Percentiles rank a stretch among this genome's conserved stretches.
These are phyloP conservation scores for Ophiobolus disseminans DNA, from an alignment of 2,329 filamentous ascomycete genomes.

Conservation along the genomic window DNA sequence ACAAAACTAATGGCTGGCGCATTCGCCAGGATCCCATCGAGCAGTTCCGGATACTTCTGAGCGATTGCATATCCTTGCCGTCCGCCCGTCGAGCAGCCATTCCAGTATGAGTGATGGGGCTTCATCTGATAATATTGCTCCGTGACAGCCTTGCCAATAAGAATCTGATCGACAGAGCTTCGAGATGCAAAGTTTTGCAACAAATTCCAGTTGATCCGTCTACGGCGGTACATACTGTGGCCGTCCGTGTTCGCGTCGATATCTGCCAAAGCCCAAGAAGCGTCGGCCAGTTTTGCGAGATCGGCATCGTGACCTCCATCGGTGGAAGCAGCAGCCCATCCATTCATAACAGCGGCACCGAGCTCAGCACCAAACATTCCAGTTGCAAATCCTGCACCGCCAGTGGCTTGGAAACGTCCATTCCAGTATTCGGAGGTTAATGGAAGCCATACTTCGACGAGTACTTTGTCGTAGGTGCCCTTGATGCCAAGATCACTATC, in stretches of 20 bases:
- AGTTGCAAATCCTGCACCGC: constrained; percentile 39
- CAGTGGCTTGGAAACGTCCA: constrained; percentile 40
- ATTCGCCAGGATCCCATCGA: constrained; percentile 45
- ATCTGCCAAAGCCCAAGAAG: constrained; percentile 27
- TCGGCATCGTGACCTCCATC: constrained; percentile 39
- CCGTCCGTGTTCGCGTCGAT: not conserved
- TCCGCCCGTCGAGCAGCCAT: constrained; percentile 45
- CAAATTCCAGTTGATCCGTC: constrained; percentile 33
- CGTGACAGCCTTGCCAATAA: constrained; percentile 44
- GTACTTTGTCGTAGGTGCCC: constrained; percentile 23
- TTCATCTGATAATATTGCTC: constrained; percentile 43
- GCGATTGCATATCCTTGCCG: constrained; percentile 46
- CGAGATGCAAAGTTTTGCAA: constrained; percentile 49
- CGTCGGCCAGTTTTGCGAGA: constrained; percentile 10
- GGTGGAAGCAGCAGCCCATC: constrained; percentile 43
- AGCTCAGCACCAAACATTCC: constrained; percentile 35
- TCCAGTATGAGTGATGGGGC: constrained; percentile 45
- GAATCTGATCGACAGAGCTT: constrained; percentile 46
- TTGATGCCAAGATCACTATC: not conserved
- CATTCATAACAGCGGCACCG: constrained; percentile 32
- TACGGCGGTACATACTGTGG: not conserved
- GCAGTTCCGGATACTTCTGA: constrained; percentile 39
- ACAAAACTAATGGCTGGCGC: constrained; percentile 41
- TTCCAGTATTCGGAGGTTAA: constrained; percentile 36
- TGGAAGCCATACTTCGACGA: constrained; percentile 43